Evolutionary conservation across 176 grass and related monocot genomes (phyloP), one percentile per base, ranked within the genome.

Genomic region (Guadua angustifolia): DNA sequence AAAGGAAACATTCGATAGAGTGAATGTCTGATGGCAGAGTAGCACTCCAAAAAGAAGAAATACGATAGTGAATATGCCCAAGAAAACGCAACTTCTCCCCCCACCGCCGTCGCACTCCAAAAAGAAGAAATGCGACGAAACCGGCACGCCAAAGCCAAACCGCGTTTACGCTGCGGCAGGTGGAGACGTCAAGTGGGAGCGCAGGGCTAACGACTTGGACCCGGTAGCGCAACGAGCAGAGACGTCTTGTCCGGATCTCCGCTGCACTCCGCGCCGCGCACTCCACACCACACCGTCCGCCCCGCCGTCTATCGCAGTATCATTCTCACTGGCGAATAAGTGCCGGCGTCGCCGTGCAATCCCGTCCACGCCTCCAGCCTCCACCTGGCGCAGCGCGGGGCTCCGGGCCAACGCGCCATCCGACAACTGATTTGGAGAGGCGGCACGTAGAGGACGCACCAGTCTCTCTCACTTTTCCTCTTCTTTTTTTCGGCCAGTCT

Each of bases 311-410:
- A 53, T 67, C 21, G 17, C 68, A 50, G 46, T 18, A 18, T 74
- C 82, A 13, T 42, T n/a, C 18, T 65, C 78, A 81, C 35, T 56
- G 39, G 64, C 79, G 22, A 63, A 18, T 69, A 69, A 53, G 74
- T 58, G 88, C 79, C 88, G 84, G 79, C 83, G 83, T 77, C 78
- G 79, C 73, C 21, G 79, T 66, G 49, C 26, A 82, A 83, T 44
- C 73, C 71, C 71, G 18, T 26, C 76, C 62, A 38, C 52, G 72
- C 64, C 22, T 32, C 73, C 71, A 39, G 64, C 69, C 79, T 73
- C 79, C 88, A 90, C 67, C 80, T 83, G 88, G 88, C 88, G 79
- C 49, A 49, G 67, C 84, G 29, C 84, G 73, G 44, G 33, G 5
- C 2, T 44, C 52, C 2, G 25, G 55, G 40, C 74, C 83, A 70